Percentiles rank a stretch among this genome's conserved stretches.
Evolutionary conservation across 805 yeast species (phyloP).

Genomic region (Wickerhamomyces canadensis): DNA sequence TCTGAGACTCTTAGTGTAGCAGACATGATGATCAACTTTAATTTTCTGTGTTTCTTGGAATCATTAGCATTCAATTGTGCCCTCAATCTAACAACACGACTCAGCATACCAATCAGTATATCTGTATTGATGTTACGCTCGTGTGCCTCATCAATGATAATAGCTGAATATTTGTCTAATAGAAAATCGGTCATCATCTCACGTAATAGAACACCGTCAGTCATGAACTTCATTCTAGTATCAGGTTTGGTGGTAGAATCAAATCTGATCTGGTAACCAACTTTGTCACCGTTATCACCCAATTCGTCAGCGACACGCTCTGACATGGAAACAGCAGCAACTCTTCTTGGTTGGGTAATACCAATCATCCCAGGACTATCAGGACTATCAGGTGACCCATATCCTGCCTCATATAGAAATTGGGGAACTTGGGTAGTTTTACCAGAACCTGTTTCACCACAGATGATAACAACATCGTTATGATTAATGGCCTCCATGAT

Average conservation of each 20-base stretch:
- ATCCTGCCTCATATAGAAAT: constrained; percentile 88
- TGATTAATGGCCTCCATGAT: constrained; percentile 96
- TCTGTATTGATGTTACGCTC: constrained; percentile 96
- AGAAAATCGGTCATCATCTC: constrained; percentile 90
- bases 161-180: constrained; percentile 74
- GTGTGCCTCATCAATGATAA: constrained; percentile 96
- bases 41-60: constrained; percentile 46
- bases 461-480: constrained; percentile 82
- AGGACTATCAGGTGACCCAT: constrained; percentile 50
- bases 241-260: constrained; percentile 59
- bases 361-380: constrained; percentile 92
- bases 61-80: constrained; percentile 42
- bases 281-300: constrained; percentile 64
- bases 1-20: constrained; percentile 94
- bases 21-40: constrained; percentile 90
- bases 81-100: constrained; percentile 77
- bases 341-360: constrained; percentile 92
- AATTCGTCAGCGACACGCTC: constrained; percentile 71
- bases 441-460: constrained; percentile 99
- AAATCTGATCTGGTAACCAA: constrained; percentile 79
- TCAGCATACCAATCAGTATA: constrained; percentile 88
- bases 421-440: constrained; percentile 98
- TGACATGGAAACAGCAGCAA: constrained; percentile 91
- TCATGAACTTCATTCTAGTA: constrained; percentile 83
- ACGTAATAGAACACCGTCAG: constrained; percentile 88